Conservation (phyloP, 2,329 filamentous ascomycete species). For the Elsinoe arachidis region DNA sequence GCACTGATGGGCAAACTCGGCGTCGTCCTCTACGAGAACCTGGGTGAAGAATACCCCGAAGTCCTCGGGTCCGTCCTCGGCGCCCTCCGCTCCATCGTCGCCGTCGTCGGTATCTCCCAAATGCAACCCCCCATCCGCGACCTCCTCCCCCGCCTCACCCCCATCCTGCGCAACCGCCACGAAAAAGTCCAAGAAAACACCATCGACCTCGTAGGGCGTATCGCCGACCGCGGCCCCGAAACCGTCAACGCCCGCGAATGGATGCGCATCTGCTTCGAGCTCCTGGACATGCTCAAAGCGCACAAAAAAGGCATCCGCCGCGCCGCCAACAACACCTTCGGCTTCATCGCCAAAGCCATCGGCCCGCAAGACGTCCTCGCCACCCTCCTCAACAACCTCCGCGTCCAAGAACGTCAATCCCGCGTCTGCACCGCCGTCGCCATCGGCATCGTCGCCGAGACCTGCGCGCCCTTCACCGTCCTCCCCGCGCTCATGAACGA, state of each 20-base stretch:
- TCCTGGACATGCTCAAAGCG: conserved; percentile 97
- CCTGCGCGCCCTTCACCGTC: conserved; percentile 95
- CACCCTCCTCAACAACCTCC: conserved; percentile 89
- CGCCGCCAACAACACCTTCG: conserved; percentile 98
- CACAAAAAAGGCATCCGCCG: conserved; percentile 99
- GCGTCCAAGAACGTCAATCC: conserved; percentile 94
- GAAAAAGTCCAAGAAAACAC: conserved; percentile 99
- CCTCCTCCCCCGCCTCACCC: conserved; percentile 84
- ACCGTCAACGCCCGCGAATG: conserved; percentile 95
- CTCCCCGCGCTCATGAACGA: conserved; percentile 99
- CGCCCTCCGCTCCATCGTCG: conserved; percentile 90
- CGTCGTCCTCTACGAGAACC: conserved; percentile 91
- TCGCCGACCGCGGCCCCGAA: conserved; percentile 92
- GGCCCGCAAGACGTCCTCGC: conserved; percentile 95
- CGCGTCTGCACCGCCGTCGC: conserved; percentile 97
- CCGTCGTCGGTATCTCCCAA: conserved; percentile 92
- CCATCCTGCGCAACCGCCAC: conserved; percentile 96
- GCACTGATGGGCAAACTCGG: conserved; percentile 91
- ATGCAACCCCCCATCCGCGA: conserved; percentile 99
- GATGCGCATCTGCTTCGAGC: conserved; percentile 99
- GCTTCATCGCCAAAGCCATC: conserved; percentile 98
- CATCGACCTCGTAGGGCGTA: conserved; percentile 94
- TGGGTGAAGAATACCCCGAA: conserved; percentile 97
- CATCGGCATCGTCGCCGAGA: conserved; percentile 97
- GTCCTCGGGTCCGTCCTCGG: conserved; percentile 94